A percentile compares a stretch with the other conserved stretches of the same genome.
phyloP scores from a whole-genome alignment of 2,329 filamentous ascomycete genomes.

The Penicillium verrucosum region DNA sequence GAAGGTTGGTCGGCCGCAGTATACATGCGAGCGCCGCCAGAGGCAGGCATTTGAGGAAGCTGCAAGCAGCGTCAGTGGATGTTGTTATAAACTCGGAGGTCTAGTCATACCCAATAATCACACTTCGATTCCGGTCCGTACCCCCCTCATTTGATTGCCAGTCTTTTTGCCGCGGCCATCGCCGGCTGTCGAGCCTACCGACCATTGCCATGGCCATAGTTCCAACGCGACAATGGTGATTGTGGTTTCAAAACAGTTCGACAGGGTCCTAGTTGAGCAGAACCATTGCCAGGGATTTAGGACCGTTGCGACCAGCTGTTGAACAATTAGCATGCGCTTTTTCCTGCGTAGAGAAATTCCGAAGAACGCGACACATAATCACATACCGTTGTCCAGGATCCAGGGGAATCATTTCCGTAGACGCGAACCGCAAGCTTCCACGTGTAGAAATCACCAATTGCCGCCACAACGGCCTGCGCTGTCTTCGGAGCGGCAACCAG shows the following conservation, averaged over 20 bases:
- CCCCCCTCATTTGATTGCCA: constrained; percentile 8
- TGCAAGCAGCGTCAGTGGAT: constrained; percentile 28
- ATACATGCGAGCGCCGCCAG: constrained; percentile 80
- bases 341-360: background rate
- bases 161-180: constrained; percentile 26
- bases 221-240: constrained; percentile 76
- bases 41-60: constrained; percentile 62
- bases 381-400: constrained; percentile 66
- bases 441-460: constrained; percentile 77
- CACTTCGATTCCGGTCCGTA: constrained; percentile 10
- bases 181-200: constrained; percentile 42
- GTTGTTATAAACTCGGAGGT: constrained; percentile 2
- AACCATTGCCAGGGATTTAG: constrained; percentile 95
- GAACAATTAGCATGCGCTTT: constrained; percentile 19
- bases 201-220: constrained; percentile 81
- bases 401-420: constrained; percentile 63
- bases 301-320: constrained; percentile 66
- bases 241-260: constrained; percentile 89
- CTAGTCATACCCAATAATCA: constrained; percentile 26
- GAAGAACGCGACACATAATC: constrained; percentile 4
- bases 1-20: constrained; percentile 80
- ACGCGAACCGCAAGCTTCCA: constrained; percentile 75
- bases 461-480: constrained; percentile 73
- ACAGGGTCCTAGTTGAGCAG: constrained; percentile 87
- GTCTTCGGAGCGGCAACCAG: constrained; percentile 71